These are phyloP conservation scores for Heritiera littoralis DNA, from an alignment of 345 rosid genomes.

Conservation along the genomic window DNA sequence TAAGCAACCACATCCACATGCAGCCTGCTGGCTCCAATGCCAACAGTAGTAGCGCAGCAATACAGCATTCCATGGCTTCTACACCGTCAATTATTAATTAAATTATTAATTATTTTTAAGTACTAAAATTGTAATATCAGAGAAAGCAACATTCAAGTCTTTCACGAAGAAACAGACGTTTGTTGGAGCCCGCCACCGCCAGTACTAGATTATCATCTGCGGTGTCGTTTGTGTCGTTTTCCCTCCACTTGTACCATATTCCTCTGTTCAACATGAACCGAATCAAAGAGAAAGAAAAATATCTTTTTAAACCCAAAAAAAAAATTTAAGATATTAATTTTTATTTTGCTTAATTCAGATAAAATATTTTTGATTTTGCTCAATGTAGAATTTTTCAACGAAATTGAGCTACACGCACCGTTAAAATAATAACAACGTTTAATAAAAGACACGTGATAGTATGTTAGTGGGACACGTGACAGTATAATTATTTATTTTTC, in stretches of 20 bases:
- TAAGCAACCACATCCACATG: too few relatives aligned
- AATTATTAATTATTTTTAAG: neutral
- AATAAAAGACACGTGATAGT: too few relatives aligned
- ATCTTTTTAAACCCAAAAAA: neutral
- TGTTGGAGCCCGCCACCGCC: neutral
- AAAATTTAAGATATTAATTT: too few relatives aligned
- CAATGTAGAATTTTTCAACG: too few relatives aligned
- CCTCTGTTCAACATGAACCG: neutral
- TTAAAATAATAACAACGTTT: too few relatives aligned
- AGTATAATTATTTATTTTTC: too few relatives aligned
- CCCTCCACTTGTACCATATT: neutral
- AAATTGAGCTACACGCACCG: too few relatives aligned
- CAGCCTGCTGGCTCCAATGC: too few relatives aligned
- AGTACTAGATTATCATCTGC: neutral
- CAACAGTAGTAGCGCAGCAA: neutral
- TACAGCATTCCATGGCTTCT: neutral
- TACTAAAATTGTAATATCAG: too few relatives aligned
- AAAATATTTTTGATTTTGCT: too few relatives aligned
- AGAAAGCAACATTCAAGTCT: neutral
- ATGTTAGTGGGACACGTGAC: too few relatives aligned
- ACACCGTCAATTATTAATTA: neutral
- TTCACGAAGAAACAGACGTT: neutral
- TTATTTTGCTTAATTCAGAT: too few relatives aligned
- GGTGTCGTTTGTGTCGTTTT: slow-evolving; percentile 12
- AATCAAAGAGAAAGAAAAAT: neutral